A percentile compares a stretch with the other conserved stretches of the same genome.
Evolutionary conservation across 2,329 filamentous ascomycete species (phyloP).

Genomic region (Colletotrichum horii): DNA sequence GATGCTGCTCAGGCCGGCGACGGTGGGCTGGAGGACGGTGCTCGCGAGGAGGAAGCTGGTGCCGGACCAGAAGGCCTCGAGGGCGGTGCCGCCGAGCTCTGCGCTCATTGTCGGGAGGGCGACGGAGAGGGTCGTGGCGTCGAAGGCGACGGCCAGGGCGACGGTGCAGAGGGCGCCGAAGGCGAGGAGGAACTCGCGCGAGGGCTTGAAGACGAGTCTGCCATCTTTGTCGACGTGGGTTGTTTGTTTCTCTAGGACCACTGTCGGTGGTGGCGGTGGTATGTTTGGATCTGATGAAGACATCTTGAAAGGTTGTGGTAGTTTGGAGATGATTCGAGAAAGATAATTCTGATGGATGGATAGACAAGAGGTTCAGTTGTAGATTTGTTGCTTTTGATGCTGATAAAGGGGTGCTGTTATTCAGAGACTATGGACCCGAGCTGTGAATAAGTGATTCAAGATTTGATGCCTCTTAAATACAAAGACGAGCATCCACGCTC

Average conservation of each 20-base stretch:
- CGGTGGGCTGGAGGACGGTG: slow-evolving; percentile 61
- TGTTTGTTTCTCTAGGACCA: neutral
- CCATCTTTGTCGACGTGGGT: slow-evolving; percentile 7
- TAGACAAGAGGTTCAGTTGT: neutral
- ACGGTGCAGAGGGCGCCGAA: slow-evolving; percentile 59
- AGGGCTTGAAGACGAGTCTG: slow-evolving; percentile 33
- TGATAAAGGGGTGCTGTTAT: neutral
- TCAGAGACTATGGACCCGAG: neutral
- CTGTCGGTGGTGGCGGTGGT: neutral
- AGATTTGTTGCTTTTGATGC: neutral
- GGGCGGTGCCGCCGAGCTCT: slow-evolving; percentile 56
- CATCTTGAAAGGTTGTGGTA: neutral
- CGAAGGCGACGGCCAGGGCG: slow-evolving; percentile 66
- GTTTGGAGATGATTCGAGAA: neutral
- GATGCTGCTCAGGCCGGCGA: slow-evolving; percentile 40
- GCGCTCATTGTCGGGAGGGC: slow-evolving; percentile 59
- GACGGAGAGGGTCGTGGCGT: slow-evolving; percentile 66
- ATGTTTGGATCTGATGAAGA: neutral
- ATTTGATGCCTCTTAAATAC: neutral
- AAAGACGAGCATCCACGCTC: neutral
- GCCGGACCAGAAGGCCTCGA: slow-evolving; percentile 74
- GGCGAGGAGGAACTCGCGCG: slow-evolving; percentile 47
- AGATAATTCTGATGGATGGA: neutral
- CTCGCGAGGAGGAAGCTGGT: slow-evolving; percentile 73
- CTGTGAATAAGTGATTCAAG: neutral